Percentiles rank a stretch among this genome's conserved stretches.
These are phyloP conservation scores for Trichoderma asperellum DNA, from an alignment of 2,329 filamentous ascomycete species.

Conservation along the genomic window DNA sequence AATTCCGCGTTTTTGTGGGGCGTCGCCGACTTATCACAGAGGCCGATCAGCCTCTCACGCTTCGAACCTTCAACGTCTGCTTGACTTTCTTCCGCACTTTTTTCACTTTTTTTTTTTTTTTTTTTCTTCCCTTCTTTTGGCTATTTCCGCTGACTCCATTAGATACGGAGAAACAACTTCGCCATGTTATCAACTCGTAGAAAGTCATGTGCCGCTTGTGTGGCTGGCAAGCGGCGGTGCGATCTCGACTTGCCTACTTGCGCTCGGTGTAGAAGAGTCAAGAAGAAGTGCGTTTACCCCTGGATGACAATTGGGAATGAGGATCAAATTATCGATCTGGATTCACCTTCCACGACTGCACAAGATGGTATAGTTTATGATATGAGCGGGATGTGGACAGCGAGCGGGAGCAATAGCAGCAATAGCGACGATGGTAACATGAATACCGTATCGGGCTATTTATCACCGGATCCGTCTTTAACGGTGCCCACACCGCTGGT, in stretches of 20 bases:
- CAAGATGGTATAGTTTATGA: background rate
- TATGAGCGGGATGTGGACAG: background rate
- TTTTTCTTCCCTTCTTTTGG: background rate
- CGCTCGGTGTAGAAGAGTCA: conserved; percentile 7
- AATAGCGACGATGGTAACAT: background rate
- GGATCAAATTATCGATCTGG: background rate
- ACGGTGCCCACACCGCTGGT: conserved; percentile 13
- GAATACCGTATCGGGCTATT: background rate
- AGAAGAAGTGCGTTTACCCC: conserved; percentile 15
- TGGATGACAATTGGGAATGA: conserved; percentile 9
- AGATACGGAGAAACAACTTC: background rate
- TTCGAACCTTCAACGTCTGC: background rate
- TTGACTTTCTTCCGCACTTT: background rate
- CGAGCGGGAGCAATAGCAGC: background rate
- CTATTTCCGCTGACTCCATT: background rate
- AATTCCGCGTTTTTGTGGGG: conserved; percentile 21
- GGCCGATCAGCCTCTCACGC: background rate
- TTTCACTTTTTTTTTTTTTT: background rate
- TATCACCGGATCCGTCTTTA: conserved; percentile 4
- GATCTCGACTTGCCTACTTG: conserved; percentile 20
- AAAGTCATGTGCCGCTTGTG: conserved; percentile 25
- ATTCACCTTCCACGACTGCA: background rate
- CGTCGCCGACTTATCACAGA: background rate
- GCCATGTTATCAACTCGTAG: conserved; percentile 12
- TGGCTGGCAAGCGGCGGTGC: conserved; percentile 26